Evolutionary conservation across 169 alveolate genomes (phyloP).

Genomic region (Plasmodium cynomolgi): DNA sequence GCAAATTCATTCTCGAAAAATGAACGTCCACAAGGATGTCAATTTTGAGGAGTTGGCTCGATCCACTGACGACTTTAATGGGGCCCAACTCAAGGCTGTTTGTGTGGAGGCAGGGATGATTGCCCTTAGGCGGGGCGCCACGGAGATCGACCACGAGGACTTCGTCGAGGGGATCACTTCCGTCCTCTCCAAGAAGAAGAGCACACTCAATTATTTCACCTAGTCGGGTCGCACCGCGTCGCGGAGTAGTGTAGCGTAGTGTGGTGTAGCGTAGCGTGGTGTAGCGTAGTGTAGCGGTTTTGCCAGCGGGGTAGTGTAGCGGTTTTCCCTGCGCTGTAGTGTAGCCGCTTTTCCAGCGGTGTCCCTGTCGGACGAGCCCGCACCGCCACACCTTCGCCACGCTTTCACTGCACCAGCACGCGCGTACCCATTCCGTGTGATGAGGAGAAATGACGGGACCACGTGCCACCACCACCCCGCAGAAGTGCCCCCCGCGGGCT

Average conservation of each 20-base stretch:
- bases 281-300: not conserved
- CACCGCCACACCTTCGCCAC: not conserved
- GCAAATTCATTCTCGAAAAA: slow-evolving; percentile 98
- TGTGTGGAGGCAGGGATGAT: slow-evolving; percentile 99
- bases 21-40: slow-evolving; percentile 97
- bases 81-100: slow-evolving; percentile 98
- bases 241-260: not conserved
- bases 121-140: slow-evolving; percentile 97
- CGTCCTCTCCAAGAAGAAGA: slow-evolving; percentile 98
- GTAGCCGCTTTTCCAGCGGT: not conserved
- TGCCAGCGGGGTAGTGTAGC: no score
- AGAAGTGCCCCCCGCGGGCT: not conserved
- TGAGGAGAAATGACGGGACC: not conserved
- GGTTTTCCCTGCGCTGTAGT: not conserved
- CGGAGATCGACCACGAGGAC: slow-evolving; percentile 98
- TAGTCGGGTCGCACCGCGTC: slow-evolving; percentile 34
- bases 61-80: slow-evolving; percentile 98
- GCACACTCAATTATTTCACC: slow-evolving; percentile 96
- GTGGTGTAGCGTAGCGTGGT: not conserved
- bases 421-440: not conserved
- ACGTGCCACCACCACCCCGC: not conserved
- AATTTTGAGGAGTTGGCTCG: slow-evolving; percentile 97
- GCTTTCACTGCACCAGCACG: no score
- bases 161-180: slow-evolving; percentile 98
- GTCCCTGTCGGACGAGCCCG: not conserved